Percentiles rank a stretch among this genome's conserved stretches.
Conservation (phyloP, 208 protist species). For the Porcisia deanei region DNA sequence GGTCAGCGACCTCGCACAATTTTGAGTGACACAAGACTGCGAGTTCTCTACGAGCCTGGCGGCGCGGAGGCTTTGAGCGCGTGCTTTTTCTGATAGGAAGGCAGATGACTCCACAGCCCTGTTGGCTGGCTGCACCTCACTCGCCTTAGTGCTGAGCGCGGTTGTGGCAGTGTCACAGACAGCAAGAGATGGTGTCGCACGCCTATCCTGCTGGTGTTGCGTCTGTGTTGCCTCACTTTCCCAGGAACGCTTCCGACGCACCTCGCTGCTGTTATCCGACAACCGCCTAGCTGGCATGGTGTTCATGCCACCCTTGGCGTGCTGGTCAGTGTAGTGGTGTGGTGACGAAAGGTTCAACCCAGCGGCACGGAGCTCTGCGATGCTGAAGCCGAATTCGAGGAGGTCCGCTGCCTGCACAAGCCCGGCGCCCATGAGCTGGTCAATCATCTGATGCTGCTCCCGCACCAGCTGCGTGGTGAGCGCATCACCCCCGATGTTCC, state of each 20-base stretch:
- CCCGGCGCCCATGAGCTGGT: slow-evolving; percentile 30
- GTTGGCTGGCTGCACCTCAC: neutral
- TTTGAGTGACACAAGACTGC: neutral
- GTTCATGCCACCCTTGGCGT: neutral
- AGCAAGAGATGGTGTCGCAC: neutral
- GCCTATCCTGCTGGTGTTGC: neutral
- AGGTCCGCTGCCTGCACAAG: slow-evolving; percentile 35
- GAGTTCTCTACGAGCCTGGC: neutral
- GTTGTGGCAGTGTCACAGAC: neutral
- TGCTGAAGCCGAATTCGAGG: slow-evolving; percentile 35
- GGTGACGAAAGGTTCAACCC: slow-evolving; percentile 1
- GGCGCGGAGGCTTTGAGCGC: neutral
- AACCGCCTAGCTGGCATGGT: neutral
- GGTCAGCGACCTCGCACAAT: slow-evolving; percentile 11
- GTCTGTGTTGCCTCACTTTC: neutral
- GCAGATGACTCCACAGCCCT: slow-evolving; percentile 4
- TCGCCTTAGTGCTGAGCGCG: neutral
- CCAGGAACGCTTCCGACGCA: slow-evolving; percentile 13
- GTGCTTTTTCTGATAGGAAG: slow-evolving; percentile 10
- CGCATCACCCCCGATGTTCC: neutral
- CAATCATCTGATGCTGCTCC: slow-evolving; percentile 35
- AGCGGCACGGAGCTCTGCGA: slow-evolving; percentile 26
- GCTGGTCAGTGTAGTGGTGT: neutral
- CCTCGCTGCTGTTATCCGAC: neutral
- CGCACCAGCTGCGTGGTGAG: slow-evolving; percentile 4